Evolutionary conservation across 2,329 filamentous ascomycete genomes (phyloP), one percentile per base, ranked within the genome.

Genomic region (Aspergillus oerlinghausenensis): DNA sequence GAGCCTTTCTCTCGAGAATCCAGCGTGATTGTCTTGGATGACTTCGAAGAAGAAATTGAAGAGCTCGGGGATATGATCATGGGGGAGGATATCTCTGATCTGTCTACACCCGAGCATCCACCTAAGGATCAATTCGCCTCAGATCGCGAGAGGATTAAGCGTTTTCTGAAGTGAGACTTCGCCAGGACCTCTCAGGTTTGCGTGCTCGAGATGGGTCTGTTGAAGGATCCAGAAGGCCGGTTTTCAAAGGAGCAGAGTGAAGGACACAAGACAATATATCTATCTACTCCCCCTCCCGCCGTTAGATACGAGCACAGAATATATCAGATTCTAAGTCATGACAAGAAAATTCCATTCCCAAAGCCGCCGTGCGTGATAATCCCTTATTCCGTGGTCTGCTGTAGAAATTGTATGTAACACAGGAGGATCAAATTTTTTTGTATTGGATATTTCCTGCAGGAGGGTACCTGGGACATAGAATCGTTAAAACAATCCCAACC

Each of bases 381-480:
- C 51, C 50, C 48, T 47, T 54, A 8, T 55, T 49, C 49, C 51
- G 57, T 52, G 52, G 58, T 56, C 56, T 61, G 62, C 57, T 63
- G 62, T 69, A 71, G 62, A 58, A 3, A 10, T 19, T 19, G 49
- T 51, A 38, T 62, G 60, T 62, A 64, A 63, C 56, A 58, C 57
- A 68, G 63, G 65, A 69, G 61, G 63, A 69, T 70, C 61, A 67
- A 71, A 67, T 70, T 70, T 70, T 69, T 70, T 67, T 71, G 67
- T 64, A 70, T 67, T 70, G 68, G 69, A 72, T 73, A 73, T 72
- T 69, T 72, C 67, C 66, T 69, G 69, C 66, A 67, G 64, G 71
- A 73, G 70, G 73, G 73, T 70, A 71, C 68, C 65, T 71, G 71
- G 67, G 72, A 73, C 70, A 72, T 71, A 64, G 71, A 70, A 67